Evolutionary conservation across 2,329 filamentous ascomycete species (phyloP).

Genomic region (Paraconiothyrium sp.): DNA sequence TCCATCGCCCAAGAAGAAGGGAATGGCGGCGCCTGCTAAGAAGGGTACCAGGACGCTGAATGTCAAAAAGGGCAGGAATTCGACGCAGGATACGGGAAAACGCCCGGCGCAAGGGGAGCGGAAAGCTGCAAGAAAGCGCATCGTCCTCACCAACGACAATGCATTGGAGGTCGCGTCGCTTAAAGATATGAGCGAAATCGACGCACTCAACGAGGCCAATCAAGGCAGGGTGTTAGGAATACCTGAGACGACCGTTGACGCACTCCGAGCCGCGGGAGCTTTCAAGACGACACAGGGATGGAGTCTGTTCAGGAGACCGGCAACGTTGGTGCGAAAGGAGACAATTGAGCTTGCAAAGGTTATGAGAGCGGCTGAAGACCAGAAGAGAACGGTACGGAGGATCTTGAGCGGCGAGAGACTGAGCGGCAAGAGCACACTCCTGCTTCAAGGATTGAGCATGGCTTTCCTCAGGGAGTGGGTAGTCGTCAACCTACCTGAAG

Average conservation of each 20-base stretch:
- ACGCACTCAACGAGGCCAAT: conserved; percentile 53
- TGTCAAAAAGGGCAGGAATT: conserved; percentile 56
- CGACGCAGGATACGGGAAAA: conserved; percentile 52
- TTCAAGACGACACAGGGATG: conserved; percentile 93
- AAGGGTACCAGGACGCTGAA: conserved; percentile 52
- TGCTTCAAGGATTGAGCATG: conserved; percentile 84
- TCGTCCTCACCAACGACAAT: conserved; percentile 94
- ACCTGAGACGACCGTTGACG: conserved; percentile 76
- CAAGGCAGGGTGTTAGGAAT: conserved; percentile 75
- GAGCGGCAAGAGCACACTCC: conserved; percentile 85
- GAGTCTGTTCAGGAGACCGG: conserved; percentile 84
- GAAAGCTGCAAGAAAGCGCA: conserved; percentile 85
- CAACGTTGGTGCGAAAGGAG: conserved; percentile 79
- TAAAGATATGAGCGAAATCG: conserved; percentile 67
- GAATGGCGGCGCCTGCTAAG: conserved; percentile 40
- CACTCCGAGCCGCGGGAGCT: conserved; percentile 82
- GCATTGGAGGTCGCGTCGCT: conserved; percentile 80
- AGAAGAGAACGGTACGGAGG: conserved; percentile 64
- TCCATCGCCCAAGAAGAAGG: conserved; percentile 38
- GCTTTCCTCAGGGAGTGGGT: conserved; percentile 86
- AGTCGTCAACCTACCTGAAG: conserved; percentile 88
- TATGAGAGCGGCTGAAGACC: conserved; percentile 60
- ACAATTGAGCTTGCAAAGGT: conserved; percentile 73
- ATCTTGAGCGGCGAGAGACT: conserved; percentile 78
- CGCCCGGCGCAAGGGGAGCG: conserved; percentile 79